Evolutionary conservation across 345 rosid species (phyloP), one percentile per base, ranked within the genome.

Genomic region (Carallia pectinifolia): DNA sequence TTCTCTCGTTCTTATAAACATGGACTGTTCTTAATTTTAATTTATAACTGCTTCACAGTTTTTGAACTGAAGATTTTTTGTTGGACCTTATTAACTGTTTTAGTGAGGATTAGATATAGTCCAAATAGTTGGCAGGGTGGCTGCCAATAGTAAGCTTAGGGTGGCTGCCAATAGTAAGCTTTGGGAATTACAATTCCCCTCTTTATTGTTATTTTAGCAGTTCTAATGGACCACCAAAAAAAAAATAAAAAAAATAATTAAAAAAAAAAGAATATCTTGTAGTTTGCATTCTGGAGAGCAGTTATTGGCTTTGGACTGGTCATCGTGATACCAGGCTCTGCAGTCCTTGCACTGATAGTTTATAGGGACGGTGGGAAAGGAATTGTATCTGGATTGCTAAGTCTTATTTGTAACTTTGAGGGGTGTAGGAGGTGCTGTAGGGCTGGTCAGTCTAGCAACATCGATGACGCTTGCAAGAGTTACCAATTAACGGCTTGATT

Each of bases 1-100:
- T 30, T 91, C 97, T 59, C 76, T 92, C 71, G 70, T 91, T 53
- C 89, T 91, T 1, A 91, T 95, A 77, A 92, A 95, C 82, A 65
- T 95, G 84, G 97, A 23, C 96, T 61, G 90, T 97, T 48, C 83
- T 90, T 37, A 16, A 93, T 84, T 64, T 77, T 90, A 61, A 90
- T 79, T 76, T 81, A 90, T 68, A 92, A 89, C 65, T 92, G 97
- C 17, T 97, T 97, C 17, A 78, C 86, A 1, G 89, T 95, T 79
- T 92, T 90, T 69, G 90, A 97, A 0, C 85, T 92, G 2, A 97
- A 97, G 63, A 91, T 88, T 65, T 64, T 95, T 4, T 86, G 90
- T 77, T 95, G 99, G 97, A 93, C 99, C 58, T 59, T 92, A 59
- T 95, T 97, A 1, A 95, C 99, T 65, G 97, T 97, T 69, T 97